Evolutionary conservation across 257 asterid genomes (phyloP), one percentile per base, ranked within the genome.

Genomic region (Scutellaria galericulata): DNA sequence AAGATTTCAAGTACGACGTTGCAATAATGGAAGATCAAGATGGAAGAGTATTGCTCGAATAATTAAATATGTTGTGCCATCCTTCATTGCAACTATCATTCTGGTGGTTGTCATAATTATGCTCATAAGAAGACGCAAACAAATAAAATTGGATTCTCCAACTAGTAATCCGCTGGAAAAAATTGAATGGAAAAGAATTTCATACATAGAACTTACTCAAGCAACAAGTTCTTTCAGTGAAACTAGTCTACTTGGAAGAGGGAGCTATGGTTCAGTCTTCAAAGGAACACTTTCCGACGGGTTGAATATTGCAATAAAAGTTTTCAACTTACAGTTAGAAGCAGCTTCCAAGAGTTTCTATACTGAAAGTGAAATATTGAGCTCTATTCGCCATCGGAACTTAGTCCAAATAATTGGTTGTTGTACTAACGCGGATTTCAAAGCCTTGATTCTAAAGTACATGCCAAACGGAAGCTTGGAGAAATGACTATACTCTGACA

Each of bases 381-480:
- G 75, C 66, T 3, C 44, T 24, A 9, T 70, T 24, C 82, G 80
- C 2, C 85, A 82, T 11, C 63, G 77, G 18, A 82, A 82, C 76
- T 56, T 75, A 18, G 79, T 78, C 24, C 64, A 31, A 15, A 31
- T 78, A 13, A 73, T 78, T 31, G 82, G 86, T 24, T 74, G 81
- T 62, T 78, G 81, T 45, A 14, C 37, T 7, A 63, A 75, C 14
- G 53, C 4, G 11, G 81, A 78, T 20, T 81, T 81, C 66, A 81
- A 71, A 31, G 83, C 83, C 6, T 44, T 80, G 59, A 64, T 81
- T 40, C 79, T 81, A 5, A 58, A 51, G 80, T 18, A 18, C 18
- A 18, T 18, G 18, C 76, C 80, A 7, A 77, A 74, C 27, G 83
- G 83, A 40, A 78, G 69, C 63, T 41, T 82, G 9, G 85, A 71